Evolutionary conservation across 1,139 yeast species (phyloP), one percentile per base, ranked within the genome.

Genomic region (Ogataea hybrid): DNA sequence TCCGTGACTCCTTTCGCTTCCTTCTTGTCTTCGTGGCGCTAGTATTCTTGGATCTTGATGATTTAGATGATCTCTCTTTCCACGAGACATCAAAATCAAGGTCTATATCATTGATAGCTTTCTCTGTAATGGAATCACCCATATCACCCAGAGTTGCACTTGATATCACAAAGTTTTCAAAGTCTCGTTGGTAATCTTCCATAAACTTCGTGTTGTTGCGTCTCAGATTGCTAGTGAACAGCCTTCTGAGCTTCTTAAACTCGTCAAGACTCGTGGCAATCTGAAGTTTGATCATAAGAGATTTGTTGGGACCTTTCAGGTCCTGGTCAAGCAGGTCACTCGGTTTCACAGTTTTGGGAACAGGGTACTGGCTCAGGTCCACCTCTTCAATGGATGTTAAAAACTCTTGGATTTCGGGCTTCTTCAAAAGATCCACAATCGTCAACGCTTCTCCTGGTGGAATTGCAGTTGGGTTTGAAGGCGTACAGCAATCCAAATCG

Each of bases 401-500:
- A 44, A 61, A 49, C 27, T 54, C 54, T 22, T 49, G 43, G 18
- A 61, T 52, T 14, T 54, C 64, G 1, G 43, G 41, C 25, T 63
- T 69, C 5, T 63, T 67, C 30, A 86, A 59, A 27, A 92, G 62
- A 35, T 69, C 57, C 17, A 52, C 56, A 23, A 94, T 88, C 51
- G 79, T 79, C 20, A 85, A 57, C 2, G 89, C 77, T 58, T 84
- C 89, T 10, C 99, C 99, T 5, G 82, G 83, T 1, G 84, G 75
- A 16, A 90, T 83, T 0, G 95, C 69, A 3, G 58, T 59, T 0
- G 84, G 81, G 52, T 88, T 84, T 0, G 97, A 87, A 0, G 97
- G 96, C 0, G 98, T 94, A 2, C 88, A 71, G 64, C 98, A 92
- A 48, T 84, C 89, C 70, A 88, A 68, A 47, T 79, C 77, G 7